A percentile compares a stretch with the other conserved stretches of the same genome.
phyloP scores from a whole-genome alignment of 164 flowering plant genomes.

The Warburgia ugandensis region DNA sequence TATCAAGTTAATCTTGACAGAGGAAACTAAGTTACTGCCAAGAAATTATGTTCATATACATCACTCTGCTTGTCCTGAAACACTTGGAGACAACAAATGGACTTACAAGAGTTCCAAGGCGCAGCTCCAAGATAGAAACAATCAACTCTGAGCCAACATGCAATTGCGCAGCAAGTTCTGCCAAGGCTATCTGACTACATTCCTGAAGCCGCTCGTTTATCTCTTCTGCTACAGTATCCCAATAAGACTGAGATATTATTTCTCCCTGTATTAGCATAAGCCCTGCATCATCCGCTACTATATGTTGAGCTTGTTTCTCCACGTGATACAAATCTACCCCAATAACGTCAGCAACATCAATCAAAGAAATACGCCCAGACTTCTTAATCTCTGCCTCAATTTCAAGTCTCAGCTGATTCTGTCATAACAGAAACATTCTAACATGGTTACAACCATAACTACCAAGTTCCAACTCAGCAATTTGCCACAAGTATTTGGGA shows the following conservation, averaged over 20 bases:
- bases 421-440: background rate
- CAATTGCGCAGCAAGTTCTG: slow-evolving; percentile 79
- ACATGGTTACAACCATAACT: background rate
- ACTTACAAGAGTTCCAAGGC: slow-evolving; percentile 68
- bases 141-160: slow-evolving; percentile 78
- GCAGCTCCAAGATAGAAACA: slow-evolving; percentile 58
- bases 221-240: slow-evolving; percentile 88
- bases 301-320: slow-evolving; percentile 68
- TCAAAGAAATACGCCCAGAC: slow-evolving; percentile 72
- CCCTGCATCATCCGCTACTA: slow-evolving; percentile 43
- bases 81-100: background rate
- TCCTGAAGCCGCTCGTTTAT: slow-evolving; percentile 91
- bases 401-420: slow-evolving; percentile 87
- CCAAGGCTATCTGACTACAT: slow-evolving; percentile 85
- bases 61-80: no score
- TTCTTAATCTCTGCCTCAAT: slow-evolving; percentile 54
- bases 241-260: slow-evolving; percentile 70
- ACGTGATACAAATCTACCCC: slow-evolving; percentile 92
- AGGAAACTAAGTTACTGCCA: no score
- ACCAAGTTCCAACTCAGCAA: no score
- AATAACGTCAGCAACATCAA: slow-evolving; percentile 72
- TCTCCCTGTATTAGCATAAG: slow-evolving; percentile 90
- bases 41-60: no score
- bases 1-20: no score
- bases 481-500: no score